Evolutionary conservation across 805 yeast genomes (phyloP).

Genomic region (Kodamaea neixiangensis): DNA sequence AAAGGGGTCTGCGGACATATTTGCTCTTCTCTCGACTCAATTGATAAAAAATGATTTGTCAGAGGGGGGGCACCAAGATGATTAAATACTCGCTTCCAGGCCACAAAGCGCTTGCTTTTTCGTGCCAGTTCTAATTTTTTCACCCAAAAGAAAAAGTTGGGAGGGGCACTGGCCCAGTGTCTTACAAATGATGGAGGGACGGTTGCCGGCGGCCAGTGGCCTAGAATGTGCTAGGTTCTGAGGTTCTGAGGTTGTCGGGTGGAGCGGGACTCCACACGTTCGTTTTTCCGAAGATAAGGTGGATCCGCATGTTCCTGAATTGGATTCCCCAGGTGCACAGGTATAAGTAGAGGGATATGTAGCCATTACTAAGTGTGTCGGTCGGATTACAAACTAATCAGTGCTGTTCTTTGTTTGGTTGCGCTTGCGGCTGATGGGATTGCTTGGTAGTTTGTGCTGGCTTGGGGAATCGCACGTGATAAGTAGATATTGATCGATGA

Average conservation of each 20-base stretch:
- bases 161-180: not conserved
- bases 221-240: not conserved
- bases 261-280: not conserved
- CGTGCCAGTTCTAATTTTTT: not conserved
- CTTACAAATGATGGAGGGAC: not conserved
- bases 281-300: too few relatives aligned
- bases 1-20: conserved; percentile 40
- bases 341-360: too few relatives aligned
- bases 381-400: not conserved
- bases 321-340: too few relatives aligned
- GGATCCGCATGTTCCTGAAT: not conserved
- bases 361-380: not conserved
- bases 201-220: too few relatives aligned
- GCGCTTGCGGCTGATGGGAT: not conserved
- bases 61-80: not conserved
- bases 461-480: not conserved
- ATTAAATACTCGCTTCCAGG: not conserved
- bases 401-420: not conserved
- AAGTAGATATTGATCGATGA: not conserved
- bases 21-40: conserved; percentile 2
- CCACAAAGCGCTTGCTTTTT: conserved; percentile 3
- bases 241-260: not conserved
- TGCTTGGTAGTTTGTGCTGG: not conserved
- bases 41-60: conserved; percentile 2
- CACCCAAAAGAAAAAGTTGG: not conserved